phyloP scores from a whole-genome alignment of 208 protist species.

The Trypanosoma scelopori region DNA sequence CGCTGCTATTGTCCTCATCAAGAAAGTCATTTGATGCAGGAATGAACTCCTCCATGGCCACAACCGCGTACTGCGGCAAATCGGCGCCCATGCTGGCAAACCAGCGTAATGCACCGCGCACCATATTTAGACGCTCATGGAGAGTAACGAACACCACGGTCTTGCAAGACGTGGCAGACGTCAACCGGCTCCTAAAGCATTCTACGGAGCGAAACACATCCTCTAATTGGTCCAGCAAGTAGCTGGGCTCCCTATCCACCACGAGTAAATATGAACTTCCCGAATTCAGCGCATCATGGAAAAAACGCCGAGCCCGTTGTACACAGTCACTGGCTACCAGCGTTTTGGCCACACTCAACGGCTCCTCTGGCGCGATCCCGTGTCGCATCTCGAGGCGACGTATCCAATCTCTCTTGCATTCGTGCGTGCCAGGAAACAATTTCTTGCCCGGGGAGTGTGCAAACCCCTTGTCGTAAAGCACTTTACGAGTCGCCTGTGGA shows the following conservation, averaged over 20 bases:
- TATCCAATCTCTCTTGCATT: slow-evolving; percentile 4
- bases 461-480: slow-evolving; percentile 23
- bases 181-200: neutral
- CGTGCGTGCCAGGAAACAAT: slow-evolving; percentile 4
- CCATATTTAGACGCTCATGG: slow-evolving; percentile 1
- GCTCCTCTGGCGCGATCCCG: slow-evolving; percentile 4
- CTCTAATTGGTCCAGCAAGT: neutral
- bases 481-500: neutral
- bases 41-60: slow-evolving; percentile 20
- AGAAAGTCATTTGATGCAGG: slow-evolving; percentile 8
- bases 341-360: neutral
- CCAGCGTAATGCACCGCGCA: slow-evolving; percentile 7
- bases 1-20: neutral
- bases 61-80: slow-evolving; percentile 11
- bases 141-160: slow-evolving; percentile 17
- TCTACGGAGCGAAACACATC: slow-evolving; percentile 2
- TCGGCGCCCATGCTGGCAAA: neutral
- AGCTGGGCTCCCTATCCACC: neutral
- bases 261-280: neutral
- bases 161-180: neutral
- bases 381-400: slow-evolving; percentile 9
- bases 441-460: neutral
- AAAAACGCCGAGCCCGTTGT: neutral
- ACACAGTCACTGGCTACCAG: neutral
- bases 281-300: neutral